Base-by-base conservation (phyloP, 495 filamentous ascomycete species). In the Aspergillus heteromorphus region DNA sequence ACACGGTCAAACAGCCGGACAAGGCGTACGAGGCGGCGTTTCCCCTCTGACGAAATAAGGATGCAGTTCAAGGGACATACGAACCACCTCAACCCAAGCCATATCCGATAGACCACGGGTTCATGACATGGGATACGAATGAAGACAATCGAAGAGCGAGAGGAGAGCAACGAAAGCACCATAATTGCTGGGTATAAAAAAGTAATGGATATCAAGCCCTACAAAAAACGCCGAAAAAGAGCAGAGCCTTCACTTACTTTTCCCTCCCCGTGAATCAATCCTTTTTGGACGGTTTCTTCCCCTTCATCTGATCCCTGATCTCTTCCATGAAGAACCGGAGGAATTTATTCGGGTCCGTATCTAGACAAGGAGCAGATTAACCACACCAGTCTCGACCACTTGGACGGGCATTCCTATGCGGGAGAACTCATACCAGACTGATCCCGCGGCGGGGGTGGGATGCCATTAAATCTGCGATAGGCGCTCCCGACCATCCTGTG, bases 301-400 rank as follows among this genome's bases (percentile, higher is more conserved):
- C 75, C 53, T 79, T 74, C 31, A 82, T 65, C 52, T 83, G 79
- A 42, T 84, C 73, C 60, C 78, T 79, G 47, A 86, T 67, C 60
- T 86, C 83, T 53, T 86, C 81, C 51, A 74, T 69, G 64, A 82
- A 86, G 53, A 79, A 74, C 27, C 72, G 54, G 9, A 83, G 18
- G 58, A 86, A 87, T 43, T 72, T 62, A 58, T 64, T 73, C 48
- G 65, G 13, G 40, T 53, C 51, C 25, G 61, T 59, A 51, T 57
- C 63, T 71, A 65, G 47, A 13, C 14, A 4, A 10, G 20, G 52
- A 18, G 16, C 55, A 40, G 14, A 29, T 51, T 65, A 53, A 27
- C 52, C 19, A 57, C n/a, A 1, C n/a, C 1, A 38, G 13, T 14
- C 13, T 13, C n/a, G 1, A 38, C 13, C 1, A n/a, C 8, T 38